Evolutionary conservation across 345 rosid genomes (phyloP), one percentile per base, ranked within the genome.

Genomic region (Triadica sebifera): DNA sequence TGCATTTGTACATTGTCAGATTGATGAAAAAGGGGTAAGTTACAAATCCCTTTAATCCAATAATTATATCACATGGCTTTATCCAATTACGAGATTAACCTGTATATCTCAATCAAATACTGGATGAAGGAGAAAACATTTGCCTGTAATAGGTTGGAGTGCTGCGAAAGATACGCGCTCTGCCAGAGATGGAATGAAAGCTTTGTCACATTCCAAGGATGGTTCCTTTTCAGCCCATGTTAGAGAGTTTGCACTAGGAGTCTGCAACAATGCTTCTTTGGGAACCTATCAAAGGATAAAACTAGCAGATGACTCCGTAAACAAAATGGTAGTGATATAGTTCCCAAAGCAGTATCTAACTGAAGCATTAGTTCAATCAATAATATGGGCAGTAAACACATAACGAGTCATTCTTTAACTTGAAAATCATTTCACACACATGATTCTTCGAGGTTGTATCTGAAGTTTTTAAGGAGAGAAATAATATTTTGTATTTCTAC

Each of bases 121-220:
- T 9, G 34, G 15, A 52, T 61, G 22, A 51, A 56, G 41, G 73
- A 20, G n/a, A 60, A 53, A 56, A 65, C 37, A 47, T 34, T 80
- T 83, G 85, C 95, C 91, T 63, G 91, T 81, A 51, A 90, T 79
- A 0, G 91, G 91, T 82, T 90, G 95, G 51, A 89, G 75, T 12
- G 93, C 90, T 17, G 89, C 84, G 37, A 92, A 92, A 16, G 95
- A 89, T 56, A 92, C 66, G 24, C 91, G 89, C 65, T 92, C 97
- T 3, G 83, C 87, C 39, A 77, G 77, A 49, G 91, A 79, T 49
- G 91, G 95, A 70, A 87, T 41, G 80, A 89, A 90, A 64, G 84
- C 82, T 77, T 82, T 84, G 17, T 89, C 87, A 70, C 84, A 86
- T 51, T 80, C 91, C 41, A 80, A 52, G 12, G 85, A 76, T 29